Base-by-base conservation (phyloP, 768 basidiomycete genomes). In the Leucogyrophana mollusca region DNA sequence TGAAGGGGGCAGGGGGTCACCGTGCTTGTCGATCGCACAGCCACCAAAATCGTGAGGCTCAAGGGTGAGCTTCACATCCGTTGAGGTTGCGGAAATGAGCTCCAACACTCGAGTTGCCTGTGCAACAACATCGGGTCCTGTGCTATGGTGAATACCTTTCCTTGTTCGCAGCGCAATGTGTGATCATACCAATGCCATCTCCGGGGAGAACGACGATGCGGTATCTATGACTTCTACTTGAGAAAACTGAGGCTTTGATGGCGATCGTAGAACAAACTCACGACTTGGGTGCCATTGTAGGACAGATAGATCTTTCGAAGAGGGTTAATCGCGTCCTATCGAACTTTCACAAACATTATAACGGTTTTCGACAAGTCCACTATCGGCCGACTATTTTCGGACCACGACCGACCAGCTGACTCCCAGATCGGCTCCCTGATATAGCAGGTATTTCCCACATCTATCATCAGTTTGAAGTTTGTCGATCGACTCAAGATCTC, bases 151-250 rank as follows among this genome's bases (percentile, higher is more conserved):
- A 45, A 22, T 38, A 51, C 27, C 17, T 1, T 16, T 30, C 4
- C 11, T 30, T 34, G 45, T 3, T 24, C 8, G 39, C 40, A 34
- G 10, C 41, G 25, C 20, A 34, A 34, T 9, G 24, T 14, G 20
- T 34, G 20, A 10, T 50, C 76, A 34, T 59, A 92, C 94, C 95
- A 57, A 99, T 98, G 50, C 96, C 96, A 69, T 99, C 96, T 42
- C 96, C 96, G n/a, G 87, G 85, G 34, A 99, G 83, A 43, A 94
- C 79, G 27, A 84, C 89, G 62, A 99, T 81, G 52, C 85, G 85
- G 68, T 89, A 96, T 44, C 94, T 94, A 56, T 20, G 20, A 24
- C 34, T 39, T 43, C 18, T 10, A 18, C 27, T 36, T 13, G 45
- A 33, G 30, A 22, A 33, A 22, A n/a, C n/a, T 9, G 35, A 13